Conservation (phyloP, 257 asterid species). For the Agastache rugosa region DNA sequence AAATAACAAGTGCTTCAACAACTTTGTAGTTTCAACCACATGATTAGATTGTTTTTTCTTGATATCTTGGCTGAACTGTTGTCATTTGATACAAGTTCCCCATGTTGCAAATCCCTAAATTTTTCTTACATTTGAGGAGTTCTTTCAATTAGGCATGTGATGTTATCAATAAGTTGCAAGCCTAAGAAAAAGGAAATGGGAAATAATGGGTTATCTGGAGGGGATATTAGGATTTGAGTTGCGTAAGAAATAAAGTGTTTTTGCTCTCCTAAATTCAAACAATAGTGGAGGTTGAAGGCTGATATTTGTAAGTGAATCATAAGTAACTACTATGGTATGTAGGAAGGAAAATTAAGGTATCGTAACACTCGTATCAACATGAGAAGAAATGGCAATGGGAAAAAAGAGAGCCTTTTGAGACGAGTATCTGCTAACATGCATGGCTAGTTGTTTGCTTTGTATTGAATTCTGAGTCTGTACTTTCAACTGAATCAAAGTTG, state of each 20-base stretch:
- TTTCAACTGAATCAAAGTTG: background rate
- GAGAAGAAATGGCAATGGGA: background rate
- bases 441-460: background rate
- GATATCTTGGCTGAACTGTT: constrained; percentile 1
- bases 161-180: background rate
- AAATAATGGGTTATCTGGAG: background rate
- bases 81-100: background rate
- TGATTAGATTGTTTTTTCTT: background rate
- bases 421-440: background rate
- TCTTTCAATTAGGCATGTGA: constrained; percentile 1
- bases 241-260: background rate
- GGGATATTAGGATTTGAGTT: constrained; percentile 6
- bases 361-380: background rate
- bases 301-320: background rate
- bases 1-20: background rate
- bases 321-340: background rate
- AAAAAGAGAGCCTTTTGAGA: background rate
- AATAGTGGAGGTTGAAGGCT: background rate
- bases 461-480: background rate
- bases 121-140: constrained; percentile 1
- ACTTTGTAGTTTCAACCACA: background rate
- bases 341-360: background rate
- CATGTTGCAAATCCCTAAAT: background rate
- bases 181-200: background rate
- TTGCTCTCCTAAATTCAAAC: background rate